Conservation (phyloP, 805 yeast species). For the Hanseniaspora hatyaiensis region DNA sequence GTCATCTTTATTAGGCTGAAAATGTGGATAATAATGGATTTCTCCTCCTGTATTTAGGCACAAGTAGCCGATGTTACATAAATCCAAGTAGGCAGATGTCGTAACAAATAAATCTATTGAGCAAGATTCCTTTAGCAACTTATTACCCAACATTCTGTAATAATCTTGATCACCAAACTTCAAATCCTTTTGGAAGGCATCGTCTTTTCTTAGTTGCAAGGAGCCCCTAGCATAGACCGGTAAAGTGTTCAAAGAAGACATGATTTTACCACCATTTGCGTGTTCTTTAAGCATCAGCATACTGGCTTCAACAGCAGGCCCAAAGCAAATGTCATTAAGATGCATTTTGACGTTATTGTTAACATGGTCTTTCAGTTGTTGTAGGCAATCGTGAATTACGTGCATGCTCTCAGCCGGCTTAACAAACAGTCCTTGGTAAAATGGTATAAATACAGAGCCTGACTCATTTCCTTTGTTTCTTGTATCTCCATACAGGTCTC, state of each 20-base stretch:
- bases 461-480: slow-evolving; percentile 39
- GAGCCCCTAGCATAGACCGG: slow-evolving; percentile 79
- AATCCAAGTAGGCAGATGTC: slow-evolving; percentile 52
- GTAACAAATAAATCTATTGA: slow-evolving; percentile 71
- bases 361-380: slow-evolving; percentile 26
- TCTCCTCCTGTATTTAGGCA: slow-evolving; percentile 61
- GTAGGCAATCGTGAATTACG: slow-evolving; percentile 57
- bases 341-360: slow-evolving; percentile 33
- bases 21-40: slow-evolving; percentile 53
- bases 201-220: slow-evolving; percentile 34
- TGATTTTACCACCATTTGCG: slow-evolving; percentile 63
- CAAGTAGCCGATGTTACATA: slow-evolving; percentile 60
- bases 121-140: slow-evolving; percentile 45
- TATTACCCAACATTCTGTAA: slow-evolving; percentile 49
- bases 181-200: slow-evolving; percentile 41
- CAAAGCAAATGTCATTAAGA: slow-evolving; percentile 51
- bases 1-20: slow-evolving; percentile 59
- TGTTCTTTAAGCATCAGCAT: slow-evolving; percentile 44
- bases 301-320: slow-evolving; percentile 67
- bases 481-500: slow-evolving; percentile 38
- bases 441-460: slow-evolving; percentile 54
- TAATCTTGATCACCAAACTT: slow-evolving; percentile 45
- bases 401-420: slow-evolving; percentile 57
- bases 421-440: slow-evolving; percentile 63
- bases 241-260: slow-evolving; percentile 50